phyloP scores from a whole-genome alignment of 225 moss, liverwort and hornwort genomes.

The Rhytidiadelphus loreus region DNA sequence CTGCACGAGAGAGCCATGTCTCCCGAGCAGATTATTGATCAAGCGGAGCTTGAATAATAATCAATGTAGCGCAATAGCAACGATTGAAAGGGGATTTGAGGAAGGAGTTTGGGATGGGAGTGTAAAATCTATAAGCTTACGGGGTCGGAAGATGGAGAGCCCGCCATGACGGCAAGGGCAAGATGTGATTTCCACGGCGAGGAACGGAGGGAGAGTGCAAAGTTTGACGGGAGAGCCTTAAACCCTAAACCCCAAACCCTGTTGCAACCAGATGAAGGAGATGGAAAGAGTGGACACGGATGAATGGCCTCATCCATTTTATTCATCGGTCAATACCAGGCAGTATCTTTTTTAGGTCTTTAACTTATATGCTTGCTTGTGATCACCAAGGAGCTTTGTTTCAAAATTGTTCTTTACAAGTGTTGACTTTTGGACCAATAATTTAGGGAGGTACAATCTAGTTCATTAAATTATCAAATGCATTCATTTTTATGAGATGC shows the following conservation, averaged over 20 bases:
- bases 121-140: neutral
- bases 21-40: neutral
- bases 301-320: neutral
- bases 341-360: neutral
- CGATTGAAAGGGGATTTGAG: neutral
- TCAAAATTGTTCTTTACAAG: neutral
- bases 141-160: neutral
- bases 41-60: neutral
- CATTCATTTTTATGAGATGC: too few relatives aligned
- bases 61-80: neutral
- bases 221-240: neutral
- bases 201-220: too few relatives aligned
- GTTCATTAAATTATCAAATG: neutral
- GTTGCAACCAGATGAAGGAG: neutral
- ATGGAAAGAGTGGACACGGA: neutral
- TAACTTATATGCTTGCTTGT: neutral
- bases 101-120: neutral
- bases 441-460: neutral
- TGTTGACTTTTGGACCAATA: neutral
- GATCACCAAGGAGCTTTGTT: neutral
- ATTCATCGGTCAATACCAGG: neutral
- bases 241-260: constrained; percentile 12
- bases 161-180: constrained; percentile 2
- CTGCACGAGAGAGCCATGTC: constrained; percentile 43
- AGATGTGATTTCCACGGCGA: neutral